Evolutionary conservation across 208 protist genomes (phyloP).

Genomic region (Crithidia sp.): DNA sequence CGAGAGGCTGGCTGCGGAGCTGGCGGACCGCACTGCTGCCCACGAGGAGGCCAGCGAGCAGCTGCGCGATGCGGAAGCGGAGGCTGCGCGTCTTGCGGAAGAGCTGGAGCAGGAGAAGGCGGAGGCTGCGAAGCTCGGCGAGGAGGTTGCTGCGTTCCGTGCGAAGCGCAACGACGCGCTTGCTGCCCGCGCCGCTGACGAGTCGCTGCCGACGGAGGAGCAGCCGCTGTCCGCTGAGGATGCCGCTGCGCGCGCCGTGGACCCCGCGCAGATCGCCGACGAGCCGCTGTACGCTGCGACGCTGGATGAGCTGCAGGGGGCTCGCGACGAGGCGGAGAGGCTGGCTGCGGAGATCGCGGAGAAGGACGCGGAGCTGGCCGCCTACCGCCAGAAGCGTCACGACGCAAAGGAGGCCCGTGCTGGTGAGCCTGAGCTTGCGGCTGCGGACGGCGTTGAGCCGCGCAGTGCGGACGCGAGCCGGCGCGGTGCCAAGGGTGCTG

Average conservation of each 20-base stretch:
- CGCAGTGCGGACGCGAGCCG: neutral
- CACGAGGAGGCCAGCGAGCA: too few relatives aligned
- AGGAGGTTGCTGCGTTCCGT: constrained; percentile 10
- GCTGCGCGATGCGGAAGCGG: too few relatives aligned
- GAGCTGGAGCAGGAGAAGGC: neutral
- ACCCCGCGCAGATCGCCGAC: constrained; percentile 10
- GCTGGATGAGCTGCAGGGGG: constrained; percentile 17
- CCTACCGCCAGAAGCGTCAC: constrained; percentile 41
- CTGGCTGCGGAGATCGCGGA: constrained; percentile 7
- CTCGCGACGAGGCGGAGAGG: neutral
- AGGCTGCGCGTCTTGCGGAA: too few relatives aligned
- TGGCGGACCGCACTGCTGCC: too few relatives aligned
- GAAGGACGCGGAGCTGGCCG: constrained; percentile 25
- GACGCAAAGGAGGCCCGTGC: constrained; percentile 26
- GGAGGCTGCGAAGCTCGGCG: neutral
- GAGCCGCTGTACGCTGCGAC: constrained; percentile 29
- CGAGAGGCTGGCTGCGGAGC: too few relatives aligned
- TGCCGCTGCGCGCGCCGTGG: neutral
- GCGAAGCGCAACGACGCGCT: constrained; percentile 6
- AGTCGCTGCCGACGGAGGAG: neutral
- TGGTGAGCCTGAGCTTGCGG: constrained; percentile 7
- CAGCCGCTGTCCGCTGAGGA: neutral
- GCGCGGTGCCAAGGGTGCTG: neutral
- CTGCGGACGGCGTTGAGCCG: constrained; percentile 1
- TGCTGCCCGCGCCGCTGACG: neutral